Evolutionary conservation across 306 rosid genomes (phyloP), one percentile per base, ranked within the genome.

Genomic region (Cyclanthera cordifolia): DNA sequence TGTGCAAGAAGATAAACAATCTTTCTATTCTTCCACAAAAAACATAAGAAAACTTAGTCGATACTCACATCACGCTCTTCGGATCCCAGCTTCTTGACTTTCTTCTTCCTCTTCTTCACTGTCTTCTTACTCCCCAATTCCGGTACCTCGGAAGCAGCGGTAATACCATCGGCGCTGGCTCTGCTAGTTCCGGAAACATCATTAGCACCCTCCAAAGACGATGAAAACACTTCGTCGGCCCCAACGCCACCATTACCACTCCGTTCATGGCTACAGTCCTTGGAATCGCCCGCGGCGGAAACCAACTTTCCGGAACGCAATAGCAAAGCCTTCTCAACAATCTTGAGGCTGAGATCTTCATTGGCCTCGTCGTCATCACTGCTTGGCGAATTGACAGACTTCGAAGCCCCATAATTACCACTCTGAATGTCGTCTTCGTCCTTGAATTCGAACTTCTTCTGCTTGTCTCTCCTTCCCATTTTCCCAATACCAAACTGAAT

Each of bases 281-380:
- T 74, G 6, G 21, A 46, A 32, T 20, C 41, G 13, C 16, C 50
- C 30, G 54, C 34, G 20, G 7, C 37, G 54, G 73, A 8, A 4
- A 74, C 49, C 39, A 68, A 54, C 63, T 75, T 83, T 6, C 80
- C 78, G 3, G 78, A 76, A 4, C 96, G 94, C 78, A 72, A 74
- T 67, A 71, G 63, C 55, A 80, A 17, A 4, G 96, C 78, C 59
- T 86, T 91, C 78, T 88, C 84, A 4, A 88, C 86, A 48, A 86
- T 83, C 72, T 85, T 79, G 54, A 91, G 81, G 71, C 82, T 88
- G 39, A 86, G 79, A 83, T 91, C 97, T 69, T 86, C 85, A 78
- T 88, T 91, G 10, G 94, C 97, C 74, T 82, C 97, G 0, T 82
- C 95, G 20, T 83, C 92, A 16, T 83, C 88, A 68, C 78, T 80